Conservation (phyloP, 768 basidiomycete genomes). For the Xanthoconium stramineum region DNA sequence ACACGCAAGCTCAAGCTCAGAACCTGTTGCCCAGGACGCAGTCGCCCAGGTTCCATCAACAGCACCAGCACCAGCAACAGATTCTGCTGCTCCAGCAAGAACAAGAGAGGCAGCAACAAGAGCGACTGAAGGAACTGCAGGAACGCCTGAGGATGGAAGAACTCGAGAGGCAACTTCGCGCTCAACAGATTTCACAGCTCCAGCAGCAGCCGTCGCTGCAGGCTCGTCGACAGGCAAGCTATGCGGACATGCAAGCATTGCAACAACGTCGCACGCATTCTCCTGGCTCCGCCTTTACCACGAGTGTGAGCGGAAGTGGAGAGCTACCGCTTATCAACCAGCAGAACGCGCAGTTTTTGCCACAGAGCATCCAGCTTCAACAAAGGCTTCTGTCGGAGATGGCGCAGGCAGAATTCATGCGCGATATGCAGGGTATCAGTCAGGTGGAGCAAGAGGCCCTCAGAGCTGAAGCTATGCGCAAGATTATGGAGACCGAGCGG, state of each 20-base stretch:
- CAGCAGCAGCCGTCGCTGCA: constrained; percentile 40
- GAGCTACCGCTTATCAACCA: constrained; percentile 41
- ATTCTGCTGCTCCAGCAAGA: constrained; percentile 66
- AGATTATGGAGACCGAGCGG: constrained; percentile 87
- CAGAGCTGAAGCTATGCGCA: constrained; percentile 75
- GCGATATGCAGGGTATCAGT: constrained; percentile 57
- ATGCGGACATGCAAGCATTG: constrained; percentile 47
- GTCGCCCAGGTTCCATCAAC: constrained; percentile 76
- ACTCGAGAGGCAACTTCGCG: constrained; percentile 58
- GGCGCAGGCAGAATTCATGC: constrained; percentile 65
- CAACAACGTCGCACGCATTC: constrained; percentile 53
- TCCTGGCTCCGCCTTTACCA: constrained; percentile 37
- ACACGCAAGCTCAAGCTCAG: constrained; percentile 21
- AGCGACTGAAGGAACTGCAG: constrained; percentile 56
- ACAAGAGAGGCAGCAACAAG: constrained; percentile 57
- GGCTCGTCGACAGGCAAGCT: constrained; percentile 39
- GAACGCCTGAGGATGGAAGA: constrained; percentile 66
- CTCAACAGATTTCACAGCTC: constrained; percentile 49
- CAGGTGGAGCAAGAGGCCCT: constrained; percentile 68
- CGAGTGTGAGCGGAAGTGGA: constrained; percentile 19
- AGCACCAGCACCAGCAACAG: constrained; percentile 72
- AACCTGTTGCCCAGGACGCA: constrained; percentile 52
- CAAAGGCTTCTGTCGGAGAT: constrained; percentile 76
- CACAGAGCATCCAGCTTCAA: constrained; percentile 68
- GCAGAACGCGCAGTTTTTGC: constrained; percentile 52